Evolutionary conservation across 1,284 basidiomycete species (phyloP).

Genomic region (Boletus semigastroideus): DNA sequence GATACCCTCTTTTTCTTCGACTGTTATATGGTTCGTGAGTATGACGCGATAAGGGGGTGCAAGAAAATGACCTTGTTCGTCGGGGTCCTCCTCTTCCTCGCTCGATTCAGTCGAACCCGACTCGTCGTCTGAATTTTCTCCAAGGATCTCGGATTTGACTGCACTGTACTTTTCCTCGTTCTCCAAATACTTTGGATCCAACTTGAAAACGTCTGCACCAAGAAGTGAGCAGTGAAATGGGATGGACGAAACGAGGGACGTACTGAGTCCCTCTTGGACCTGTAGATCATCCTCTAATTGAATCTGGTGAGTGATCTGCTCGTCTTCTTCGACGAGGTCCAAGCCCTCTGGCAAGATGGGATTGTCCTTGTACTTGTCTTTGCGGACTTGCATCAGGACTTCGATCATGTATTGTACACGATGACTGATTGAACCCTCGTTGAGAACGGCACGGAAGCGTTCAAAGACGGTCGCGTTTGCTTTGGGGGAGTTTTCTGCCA

Average conservation of each 20-base stretch:
- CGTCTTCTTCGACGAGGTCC: slow-evolving; percentile 97
- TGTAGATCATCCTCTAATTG: slow-evolving; percentile 91
- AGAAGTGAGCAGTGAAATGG: slow-evolving; percentile 9
- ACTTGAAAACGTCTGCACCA: slow-evolving; percentile 87
- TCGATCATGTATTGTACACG: slow-evolving; percentile 99
- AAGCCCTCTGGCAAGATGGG: slow-evolving; percentile 90
- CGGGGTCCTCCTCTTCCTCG: slow-evolving; percentile 59
- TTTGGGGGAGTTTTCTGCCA: slow-evolving; percentile 92
- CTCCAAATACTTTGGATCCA: slow-evolving; percentile 84
- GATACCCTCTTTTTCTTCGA: slow-evolving; percentile 83
- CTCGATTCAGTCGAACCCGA: slow-evolving; percentile 54
- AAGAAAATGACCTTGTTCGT: slow-evolving; percentile 36
- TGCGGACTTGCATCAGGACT: slow-evolving; percentile 95
- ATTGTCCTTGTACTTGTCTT: slow-evolving; percentile 99
- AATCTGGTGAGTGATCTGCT: slow-evolving; percentile 94
- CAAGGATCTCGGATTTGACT: slow-evolving; percentile 94
- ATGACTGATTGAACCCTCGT: slow-evolving; percentile 93
- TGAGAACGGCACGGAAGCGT: slow-evolving; percentile 93
- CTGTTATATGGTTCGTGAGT: slow-evolving; percentile 39
- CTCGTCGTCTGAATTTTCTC: slow-evolving; percentile 77
- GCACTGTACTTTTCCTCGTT: slow-evolving; percentile 93
- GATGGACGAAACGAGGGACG: slow-evolving; percentile 34
- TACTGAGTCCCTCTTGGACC: slow-evolving; percentile 92
- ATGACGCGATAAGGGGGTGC: not conserved
- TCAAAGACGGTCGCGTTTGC: slow-evolving; percentile 93